Evolutionary conservation across 2,329 filamentous ascomycete genomes (phyloP), one percentile per base, ranked within the genome.

Genomic region (Epichloe uncinata): DNA sequence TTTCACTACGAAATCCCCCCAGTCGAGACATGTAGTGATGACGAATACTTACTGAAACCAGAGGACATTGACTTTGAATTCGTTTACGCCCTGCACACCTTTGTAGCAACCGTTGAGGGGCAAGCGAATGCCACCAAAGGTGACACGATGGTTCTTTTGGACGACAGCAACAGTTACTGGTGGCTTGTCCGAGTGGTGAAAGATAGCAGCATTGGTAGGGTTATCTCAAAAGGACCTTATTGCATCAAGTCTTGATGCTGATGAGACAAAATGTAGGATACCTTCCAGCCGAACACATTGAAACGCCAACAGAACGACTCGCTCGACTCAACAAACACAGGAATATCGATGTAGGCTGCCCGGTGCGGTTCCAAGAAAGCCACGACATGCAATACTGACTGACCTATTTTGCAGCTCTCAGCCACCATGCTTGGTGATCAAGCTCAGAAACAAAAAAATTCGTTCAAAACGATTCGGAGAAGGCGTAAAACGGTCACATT

Each of bases 51-150:
- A 95, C 85, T 80, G 77, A 77, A 84, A 69, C 68, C 74, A 97
- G 93, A 98, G 79, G 93, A 98, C 63, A 98, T 98, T 69, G 93
- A 98, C 75, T 97, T 98, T 73, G 91, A 97, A 66, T 97, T 97
- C 70, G 93, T 98, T 53, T 98, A 98, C 71, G 93, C 93, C 30
- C 75, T 98, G 52, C 93, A 97, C 66, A 98, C 91, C 2, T 98
- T 98, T 62, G 87, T 96, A 56, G 93, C 93, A 30, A 97, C 93
- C 0, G 93, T 98, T 45, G 93, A 98, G 69, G 93, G 93, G 30
- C 93, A 98, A 69, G 93, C 93, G 54, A 98, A 97, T 72, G 93
- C 93, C 52, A 94, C 88, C 35, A 98, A 98, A 69, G 93, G 93
- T 47, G 93, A 98, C 63, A 97, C 91, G 13, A 98, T 98, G 93